Conservation (phyloP, 1,284 basidiomycete genomes). For the Leccinum griseonigrum region DNA sequence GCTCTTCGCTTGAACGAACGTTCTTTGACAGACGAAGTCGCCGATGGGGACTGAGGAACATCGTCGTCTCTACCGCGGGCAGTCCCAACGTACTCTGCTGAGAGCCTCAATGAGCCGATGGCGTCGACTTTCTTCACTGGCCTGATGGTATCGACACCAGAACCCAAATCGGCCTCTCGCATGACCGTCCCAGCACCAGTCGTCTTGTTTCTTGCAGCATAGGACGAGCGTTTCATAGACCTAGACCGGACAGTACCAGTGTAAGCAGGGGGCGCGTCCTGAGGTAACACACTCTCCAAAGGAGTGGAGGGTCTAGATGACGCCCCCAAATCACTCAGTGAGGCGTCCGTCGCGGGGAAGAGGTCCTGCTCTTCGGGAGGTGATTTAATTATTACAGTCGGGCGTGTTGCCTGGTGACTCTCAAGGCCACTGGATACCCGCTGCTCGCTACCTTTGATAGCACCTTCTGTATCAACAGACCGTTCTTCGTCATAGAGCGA, state of each 20-base stretch:
- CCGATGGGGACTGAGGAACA: constrained; percentile 39
- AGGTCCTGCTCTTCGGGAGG: constrained; percentile 40
- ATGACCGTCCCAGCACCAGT: constrained; percentile 73
- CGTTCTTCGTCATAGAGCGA: constrained; percentile 42
- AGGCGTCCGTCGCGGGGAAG: constrained; percentile 31
- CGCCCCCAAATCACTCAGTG: constrained; percentile 38
- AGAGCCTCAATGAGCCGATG: constrained; percentile 72
- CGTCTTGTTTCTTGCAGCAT: constrained; percentile 65
- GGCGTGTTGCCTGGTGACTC: constrained; percentile 58
- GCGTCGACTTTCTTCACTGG: constrained; percentile 91
- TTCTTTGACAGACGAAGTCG: constrained; percentile 43
- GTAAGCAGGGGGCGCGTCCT: constrained; percentile 62
- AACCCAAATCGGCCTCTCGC: constrained; percentile 78
- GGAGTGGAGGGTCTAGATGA: constrained; percentile 34
- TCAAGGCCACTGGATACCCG: constrained; percentile 41
- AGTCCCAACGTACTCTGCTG: constrained; percentile 79
- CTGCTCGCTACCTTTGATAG: constrained; percentile 64
- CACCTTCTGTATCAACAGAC: constrained; percentile 57
- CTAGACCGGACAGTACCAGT: constrained; percentile 45
- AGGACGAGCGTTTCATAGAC: constrained; percentile 63
- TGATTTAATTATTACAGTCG: constrained; percentile 66
- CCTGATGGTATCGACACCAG: constrained; percentile 84
- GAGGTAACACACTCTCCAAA: constrained; percentile 33
- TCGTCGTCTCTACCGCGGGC: constrained; percentile 54
- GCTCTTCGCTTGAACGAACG: constrained; percentile 43